These are phyloP conservation scores for Rhizopogon vesiculosus DNA, from an alignment of 768 basidiomycete species.

Conservation along the genomic window DNA sequence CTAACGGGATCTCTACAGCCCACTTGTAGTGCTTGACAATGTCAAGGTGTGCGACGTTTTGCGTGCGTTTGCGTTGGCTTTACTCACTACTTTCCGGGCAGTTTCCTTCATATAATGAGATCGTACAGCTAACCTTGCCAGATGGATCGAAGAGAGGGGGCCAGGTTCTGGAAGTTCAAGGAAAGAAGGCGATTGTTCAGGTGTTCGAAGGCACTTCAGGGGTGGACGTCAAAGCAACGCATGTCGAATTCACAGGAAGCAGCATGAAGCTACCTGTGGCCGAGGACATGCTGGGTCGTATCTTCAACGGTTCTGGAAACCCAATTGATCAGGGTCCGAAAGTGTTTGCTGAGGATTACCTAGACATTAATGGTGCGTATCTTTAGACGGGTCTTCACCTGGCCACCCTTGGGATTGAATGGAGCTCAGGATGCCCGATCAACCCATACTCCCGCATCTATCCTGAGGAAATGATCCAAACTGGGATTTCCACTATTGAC, in stretches of 20 bases:
- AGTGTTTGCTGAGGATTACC: constrained; percentile 98
- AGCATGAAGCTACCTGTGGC: constrained; percentile 99
- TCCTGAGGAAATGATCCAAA: constrained; percentile 99
- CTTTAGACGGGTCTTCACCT: constrained; percentile 2
- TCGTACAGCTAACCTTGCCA: constrained; percentile 90
- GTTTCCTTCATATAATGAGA: constrained; percentile 99
- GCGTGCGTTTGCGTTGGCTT: not conserved
- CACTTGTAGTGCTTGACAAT: constrained; percentile 94
- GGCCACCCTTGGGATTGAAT: constrained; percentile 9
- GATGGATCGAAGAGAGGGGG: constrained; percentile 95
- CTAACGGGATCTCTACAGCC: constrained; percentile 42
- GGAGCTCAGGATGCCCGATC: constrained; percentile 82
- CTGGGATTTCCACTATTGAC: constrained; percentile 98
- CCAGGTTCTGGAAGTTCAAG: constrained; percentile 96
- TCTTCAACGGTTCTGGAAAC: constrained; percentile 98
- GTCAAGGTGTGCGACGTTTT: constrained; percentile 68
- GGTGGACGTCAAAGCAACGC: constrained; percentile 95
- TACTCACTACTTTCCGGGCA: constrained; percentile 28
- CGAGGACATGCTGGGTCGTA: constrained; percentile 98
- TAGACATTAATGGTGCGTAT: constrained; percentile 92
- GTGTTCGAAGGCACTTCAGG: constrained; percentile 99
- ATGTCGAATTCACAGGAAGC: constrained; percentile 96
- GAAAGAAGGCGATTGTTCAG: constrained; percentile 98
- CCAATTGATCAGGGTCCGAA: constrained; percentile 99
- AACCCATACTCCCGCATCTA: constrained; percentile 98